phyloP scores from a whole-genome alignment of 495 filamentous ascomycete species.

The Penicillium arizonense region DNA sequence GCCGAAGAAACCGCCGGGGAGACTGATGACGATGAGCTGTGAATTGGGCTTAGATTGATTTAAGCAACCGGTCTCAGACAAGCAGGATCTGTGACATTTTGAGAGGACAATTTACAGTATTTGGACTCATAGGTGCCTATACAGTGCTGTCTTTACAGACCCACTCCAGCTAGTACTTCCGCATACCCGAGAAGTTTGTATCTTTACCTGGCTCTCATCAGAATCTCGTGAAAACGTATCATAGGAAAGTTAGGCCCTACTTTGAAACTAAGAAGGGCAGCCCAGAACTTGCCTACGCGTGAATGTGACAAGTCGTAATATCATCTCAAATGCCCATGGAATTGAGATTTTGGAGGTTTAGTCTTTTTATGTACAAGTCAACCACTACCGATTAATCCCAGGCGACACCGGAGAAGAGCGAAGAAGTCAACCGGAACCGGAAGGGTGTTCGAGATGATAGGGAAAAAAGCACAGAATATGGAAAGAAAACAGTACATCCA shows the following conservation, averaged over 20 bases:
- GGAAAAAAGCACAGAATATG: conserved; percentile 18
- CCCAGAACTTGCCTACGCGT: not conserved
- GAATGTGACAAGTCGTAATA: not conserved
- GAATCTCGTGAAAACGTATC: too few species aligned
- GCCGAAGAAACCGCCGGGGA: conserved; percentile 42
- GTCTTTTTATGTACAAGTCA: conserved; percentile 47
- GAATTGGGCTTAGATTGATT: conserved; percentile 1
- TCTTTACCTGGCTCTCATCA: too few species aligned
- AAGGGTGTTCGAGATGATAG: conserved; percentile 20
- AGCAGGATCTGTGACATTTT: not conserved
- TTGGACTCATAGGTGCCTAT: not conserved
- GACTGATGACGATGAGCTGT: conserved; percentile 55
- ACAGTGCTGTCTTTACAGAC: not conserved
- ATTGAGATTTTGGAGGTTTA: conserved; percentile 30
- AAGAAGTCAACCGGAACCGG: conserved; percentile 25
- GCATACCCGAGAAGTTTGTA: too few species aligned
- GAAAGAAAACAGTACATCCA: conserved; percentile 27
- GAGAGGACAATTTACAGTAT: not conserved
- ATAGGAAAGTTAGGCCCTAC: too few species aligned
- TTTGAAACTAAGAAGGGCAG: not conserved
- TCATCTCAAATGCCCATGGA: conserved; percentile 19
- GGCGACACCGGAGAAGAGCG: conserved; percentile 19
- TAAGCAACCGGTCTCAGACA: not conserved
- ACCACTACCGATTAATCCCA: conserved; percentile 29
- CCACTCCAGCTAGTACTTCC: not conserved